Evolutionary conservation across 306 rosid species (phyloP), one percentile per base, ranked within the genome.

Genomic region (Delonix regia): DNA sequence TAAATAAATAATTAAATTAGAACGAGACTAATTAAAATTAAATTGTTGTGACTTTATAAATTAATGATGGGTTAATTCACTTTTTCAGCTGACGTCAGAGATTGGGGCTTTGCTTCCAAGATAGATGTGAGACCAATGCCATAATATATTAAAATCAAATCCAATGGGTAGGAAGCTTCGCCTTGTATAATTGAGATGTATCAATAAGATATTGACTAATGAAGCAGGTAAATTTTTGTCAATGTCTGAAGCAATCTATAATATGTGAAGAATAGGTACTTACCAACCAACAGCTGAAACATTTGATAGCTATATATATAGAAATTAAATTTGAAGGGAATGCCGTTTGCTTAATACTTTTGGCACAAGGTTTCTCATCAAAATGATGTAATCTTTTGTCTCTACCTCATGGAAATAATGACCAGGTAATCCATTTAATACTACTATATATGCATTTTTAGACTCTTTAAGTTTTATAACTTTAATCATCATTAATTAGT

Each of bases 121-220:
- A 53, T 38, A 18, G 24, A 1, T 6, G 9, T 18, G 68, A 27
- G 53, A 47, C 27, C 24, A 45, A 69, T 56, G 4, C 21, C 45
- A 52, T 61, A 0, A 39, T 1, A 10, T 14, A n/a, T n/a, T n/a
- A n/a, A n/a, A n/a, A n/a, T 7, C 44, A 33, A 15, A 28, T 71
- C 44, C 34, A 13, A n/a, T 42, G 36, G 25, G 38, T 64, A 28
- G 60, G 51, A n/a, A 30, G 12, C 18, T 82, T 79, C 42, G 63
- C 64, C 18, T 24, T 6, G 7, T 42, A 22, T 77, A 47, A 79
- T 59, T 45, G 16, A 62, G 61, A 7, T 16, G 78, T 53, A 33
- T 81, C 78, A 62, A 81, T 67, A 74, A 78, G 71, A 61, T 38
- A 4, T 51, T 27, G 69, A 27, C 66, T 44, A 28, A 72, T 27